Conservation (phyloP, 2,329 filamentous ascomycete species). For the Ciborinia camelliae region DNA sequence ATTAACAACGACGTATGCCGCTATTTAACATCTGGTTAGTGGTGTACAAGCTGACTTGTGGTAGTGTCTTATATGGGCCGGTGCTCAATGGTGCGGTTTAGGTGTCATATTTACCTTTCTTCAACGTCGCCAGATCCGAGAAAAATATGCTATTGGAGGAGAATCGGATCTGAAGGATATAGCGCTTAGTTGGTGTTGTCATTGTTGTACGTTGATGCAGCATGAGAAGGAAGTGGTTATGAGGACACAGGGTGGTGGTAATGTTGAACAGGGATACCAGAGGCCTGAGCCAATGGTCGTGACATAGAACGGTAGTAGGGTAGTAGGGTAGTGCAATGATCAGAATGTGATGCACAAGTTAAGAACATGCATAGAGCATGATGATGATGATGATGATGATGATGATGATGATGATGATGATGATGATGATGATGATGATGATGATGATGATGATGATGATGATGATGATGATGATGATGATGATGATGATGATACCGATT, state of each 20-base stretch:
- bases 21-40: background rate
- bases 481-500: background rate
- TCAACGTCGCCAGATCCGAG: slow-evolving; percentile 28
- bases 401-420: too few species aligned
- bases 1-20: slow-evolving; percentile 28
- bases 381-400: too few species aligned
- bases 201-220: slow-evolving; percentile 33
- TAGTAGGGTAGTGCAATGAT: background rate
- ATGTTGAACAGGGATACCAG: slow-evolving; percentile 20
- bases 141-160: slow-evolving; percentile 34
- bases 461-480: too few species aligned
- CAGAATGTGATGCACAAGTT: background rate
- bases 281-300: slow-evolving; percentile 22
- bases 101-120: slow-evolving; percentile 26
- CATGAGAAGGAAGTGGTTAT: slow-evolving; percentile 33
- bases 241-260: slow-evolving; percentile 12
- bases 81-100: slow-evolving; percentile 22
- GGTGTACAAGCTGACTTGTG: slow-evolving; percentile 24
- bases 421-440: too few species aligned
- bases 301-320: slow-evolving; percentile 12
- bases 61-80: slow-evolving; percentile 15
- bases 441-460: too few species aligned
- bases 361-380: background rate
- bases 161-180: slow-evolving; percentile 38
- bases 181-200: slow-evolving; percentile 39